phyloP scores from a whole-genome alignment of 345 rosid genomes.

The Boechera stricta region DNA sequence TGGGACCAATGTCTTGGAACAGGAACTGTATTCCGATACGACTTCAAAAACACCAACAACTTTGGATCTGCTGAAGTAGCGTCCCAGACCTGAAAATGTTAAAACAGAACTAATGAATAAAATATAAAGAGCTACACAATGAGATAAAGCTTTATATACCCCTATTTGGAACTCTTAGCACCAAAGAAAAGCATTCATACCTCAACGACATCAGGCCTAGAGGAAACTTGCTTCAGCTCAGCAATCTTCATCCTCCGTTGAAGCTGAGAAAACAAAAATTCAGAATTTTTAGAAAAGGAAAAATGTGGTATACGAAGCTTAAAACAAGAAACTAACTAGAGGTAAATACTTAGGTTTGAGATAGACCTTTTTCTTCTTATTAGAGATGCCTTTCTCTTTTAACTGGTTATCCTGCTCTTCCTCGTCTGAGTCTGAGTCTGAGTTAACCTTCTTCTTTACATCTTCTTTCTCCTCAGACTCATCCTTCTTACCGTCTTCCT shows the following conservation, averaged over 20 bases:
- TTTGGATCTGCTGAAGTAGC: slow-evolving; percentile 98
- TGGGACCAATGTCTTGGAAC: slow-evolving; percentile 99
- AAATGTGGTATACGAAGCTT: background rate
- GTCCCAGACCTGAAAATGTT: slow-evolving; percentile 90
- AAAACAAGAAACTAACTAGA: slow-evolving; percentile 9
- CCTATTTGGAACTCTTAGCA: background rate
- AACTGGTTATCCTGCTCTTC: slow-evolving; percentile 73
- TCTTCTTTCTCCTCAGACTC: slow-evolving; percentile 70
- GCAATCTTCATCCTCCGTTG: slow-evolving; percentile 94
- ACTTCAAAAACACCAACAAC: slow-evolving; percentile 88
- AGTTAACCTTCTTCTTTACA: slow-evolving; percentile 65
- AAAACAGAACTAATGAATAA: background rate
- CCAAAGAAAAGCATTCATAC: slow-evolving; percentile 47
- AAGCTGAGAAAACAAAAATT: slow-evolving; percentile 57
- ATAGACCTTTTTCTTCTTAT: slow-evolving; percentile 79
- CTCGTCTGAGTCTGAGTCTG: slow-evolving; percentile 83
- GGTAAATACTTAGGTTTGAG: slow-evolving; percentile 3
- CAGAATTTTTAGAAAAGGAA: slow-evolving; percentile 12
- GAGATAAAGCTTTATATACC: background rate
- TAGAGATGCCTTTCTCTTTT: slow-evolving; percentile 85
- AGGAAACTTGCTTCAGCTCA: slow-evolving; percentile 85
- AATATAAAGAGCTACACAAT: background rate
- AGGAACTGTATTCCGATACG: slow-evolving; percentile 94
- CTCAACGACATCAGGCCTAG: slow-evolving; percentile 99
- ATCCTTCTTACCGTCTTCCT: slow-evolving; percentile 69